Evolutionary conservation across 78 protist genomes (phyloP).

Genomic region (Dictyostelium firmibasis): DNA sequence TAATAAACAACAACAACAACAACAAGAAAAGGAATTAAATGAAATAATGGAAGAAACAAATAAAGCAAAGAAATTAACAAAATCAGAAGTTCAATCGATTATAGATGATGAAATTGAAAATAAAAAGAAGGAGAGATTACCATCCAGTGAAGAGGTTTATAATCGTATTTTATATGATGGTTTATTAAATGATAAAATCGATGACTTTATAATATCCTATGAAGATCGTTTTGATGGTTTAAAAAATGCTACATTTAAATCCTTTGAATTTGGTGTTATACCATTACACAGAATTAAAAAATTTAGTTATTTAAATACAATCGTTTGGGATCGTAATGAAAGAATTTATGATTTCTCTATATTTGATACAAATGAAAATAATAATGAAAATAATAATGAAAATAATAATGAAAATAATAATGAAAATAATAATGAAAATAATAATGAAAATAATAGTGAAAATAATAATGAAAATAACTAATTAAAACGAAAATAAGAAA

Average conservation of each 20-base stretch:
- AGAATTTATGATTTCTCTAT: slow-evolving; percentile 41
- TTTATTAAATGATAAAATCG: background rate
- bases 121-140: slow-evolving; percentile 26
- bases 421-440: too few relatives aligned
- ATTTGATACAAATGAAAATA: background rate
- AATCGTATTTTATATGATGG: slow-evolving; percentile 53
- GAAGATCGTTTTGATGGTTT: slow-evolving; percentile 45
- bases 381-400: too few relatives aligned
- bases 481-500: background rate
- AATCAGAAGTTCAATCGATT: background rate
- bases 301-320: slow-evolving; percentile 4
- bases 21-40: background rate
- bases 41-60: background rate
- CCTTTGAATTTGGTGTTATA: slow-evolving; percentile 30
- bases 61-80: background rate
- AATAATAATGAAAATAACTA: background rate
- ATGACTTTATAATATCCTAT: slow-evolving; percentile 11
- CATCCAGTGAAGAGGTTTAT: slow-evolving; percentile 51
- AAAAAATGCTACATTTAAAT: background rate
- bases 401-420: too few relatives aligned
- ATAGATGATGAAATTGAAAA: background rate
- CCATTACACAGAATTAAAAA: slow-evolving; percentile 31
- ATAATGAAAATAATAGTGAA: too few relatives aligned
- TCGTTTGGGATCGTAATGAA: slow-evolving; percentile 11
- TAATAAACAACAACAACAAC: background rate